Conservation (phyloP, 345 rosid genomes). For the Lepidium aucheri region DNA sequence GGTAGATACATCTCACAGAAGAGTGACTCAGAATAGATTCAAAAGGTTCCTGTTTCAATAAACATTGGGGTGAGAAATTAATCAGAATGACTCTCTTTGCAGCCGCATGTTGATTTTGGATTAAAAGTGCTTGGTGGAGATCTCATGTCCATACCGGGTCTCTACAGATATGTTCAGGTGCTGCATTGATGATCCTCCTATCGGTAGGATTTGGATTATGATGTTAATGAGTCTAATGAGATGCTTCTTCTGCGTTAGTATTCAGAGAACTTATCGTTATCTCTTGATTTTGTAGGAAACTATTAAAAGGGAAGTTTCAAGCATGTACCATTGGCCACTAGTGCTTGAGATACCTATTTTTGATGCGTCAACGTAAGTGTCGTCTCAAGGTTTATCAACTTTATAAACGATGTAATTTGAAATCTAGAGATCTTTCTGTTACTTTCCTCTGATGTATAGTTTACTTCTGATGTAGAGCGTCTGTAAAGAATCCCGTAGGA, state of each 20-base stretch:
- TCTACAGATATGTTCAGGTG: conserved; percentile 80
- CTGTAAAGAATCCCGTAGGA: conserved; percentile 70
- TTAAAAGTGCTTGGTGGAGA: conserved; percentile 67
- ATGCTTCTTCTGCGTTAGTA: not conserved
- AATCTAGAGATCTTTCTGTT: not conserved
- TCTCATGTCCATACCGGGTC: conserved; percentile 74
- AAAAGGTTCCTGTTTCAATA: not conserved
- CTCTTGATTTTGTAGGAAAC: conserved; percentile 37
- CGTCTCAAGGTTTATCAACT: not conserved
- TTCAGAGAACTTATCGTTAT: not conserved
- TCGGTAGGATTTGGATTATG: conserved; percentile 27
- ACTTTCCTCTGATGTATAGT: conserved; percentile 1
- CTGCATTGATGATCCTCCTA: conserved; percentile 39
- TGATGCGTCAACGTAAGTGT: conserved; percentile 50
- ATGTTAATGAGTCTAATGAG: not conserved
- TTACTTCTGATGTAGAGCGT: conserved; percentile 30
- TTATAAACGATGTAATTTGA: not conserved
- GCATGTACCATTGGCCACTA: conserved; percentile 66
- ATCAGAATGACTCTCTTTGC: conserved; percentile 14
- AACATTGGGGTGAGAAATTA: not conserved
- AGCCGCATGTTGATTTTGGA: conserved; percentile 83
- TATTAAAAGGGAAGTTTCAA: conserved; percentile 49
- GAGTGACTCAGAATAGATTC: not conserved
- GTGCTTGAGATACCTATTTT: conserved; percentile 55
- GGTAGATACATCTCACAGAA: conserved; percentile 28